A percentile compares a stretch with the other conserved stretches of the same genome.
These are phyloP conservation scores for Kwoniella newhampshirensis DNA, from an alignment of 768 basidiomycete genomes.

Conservation along the genomic window DNA sequence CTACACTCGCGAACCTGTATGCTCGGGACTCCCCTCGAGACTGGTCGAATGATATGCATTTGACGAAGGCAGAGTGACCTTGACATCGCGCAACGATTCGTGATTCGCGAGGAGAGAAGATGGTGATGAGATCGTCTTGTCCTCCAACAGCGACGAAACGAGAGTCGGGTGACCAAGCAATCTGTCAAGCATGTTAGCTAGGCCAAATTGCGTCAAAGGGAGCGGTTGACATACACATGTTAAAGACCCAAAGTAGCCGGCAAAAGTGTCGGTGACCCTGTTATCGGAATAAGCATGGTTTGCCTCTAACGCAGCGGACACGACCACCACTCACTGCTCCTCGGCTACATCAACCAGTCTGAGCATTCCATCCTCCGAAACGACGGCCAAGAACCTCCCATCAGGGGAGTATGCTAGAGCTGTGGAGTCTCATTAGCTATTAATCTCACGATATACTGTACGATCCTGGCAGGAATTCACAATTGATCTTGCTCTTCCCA, in stretches of 20 bases:
- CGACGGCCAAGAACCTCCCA: conserved; percentile 81
- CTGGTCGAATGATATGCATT: conserved; percentile 77
- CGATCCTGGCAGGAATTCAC: conserved; percentile 22
- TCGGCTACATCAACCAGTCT: conserved; percentile 83
- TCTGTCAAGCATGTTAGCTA: conserved; percentile 8
- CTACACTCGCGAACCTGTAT: conserved; percentile 92
- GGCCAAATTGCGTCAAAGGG: background rate
- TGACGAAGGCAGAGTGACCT: conserved; percentile 93
- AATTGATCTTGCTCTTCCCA: conserved; percentile 31
- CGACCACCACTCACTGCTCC: conserved; percentile 65
- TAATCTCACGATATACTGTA: background rate
- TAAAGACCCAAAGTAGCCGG: conserved; percentile 89
- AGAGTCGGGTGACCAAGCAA: conserved; percentile 94
- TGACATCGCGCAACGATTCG: conserved; percentile 93
- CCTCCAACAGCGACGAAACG: conserved; percentile 92
- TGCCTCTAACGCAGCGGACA: background rate
- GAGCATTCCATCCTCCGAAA: conserved; percentile 88
- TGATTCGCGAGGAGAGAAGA: conserved; percentile 92
- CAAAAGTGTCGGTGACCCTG: conserved; percentile 89
- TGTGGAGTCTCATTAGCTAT: conserved; percentile 50
- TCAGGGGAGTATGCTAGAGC: conserved; percentile 94
- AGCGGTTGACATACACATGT: conserved; percentile 62
- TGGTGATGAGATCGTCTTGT: conserved; percentile 92
- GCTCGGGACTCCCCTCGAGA: conserved; percentile 82
- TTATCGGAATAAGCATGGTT: background rate